These are phyloP conservation scores for Pichia sp. DNA, from an alignment of 1,139 yeast genomes.

Conservation along the genomic window DNA sequence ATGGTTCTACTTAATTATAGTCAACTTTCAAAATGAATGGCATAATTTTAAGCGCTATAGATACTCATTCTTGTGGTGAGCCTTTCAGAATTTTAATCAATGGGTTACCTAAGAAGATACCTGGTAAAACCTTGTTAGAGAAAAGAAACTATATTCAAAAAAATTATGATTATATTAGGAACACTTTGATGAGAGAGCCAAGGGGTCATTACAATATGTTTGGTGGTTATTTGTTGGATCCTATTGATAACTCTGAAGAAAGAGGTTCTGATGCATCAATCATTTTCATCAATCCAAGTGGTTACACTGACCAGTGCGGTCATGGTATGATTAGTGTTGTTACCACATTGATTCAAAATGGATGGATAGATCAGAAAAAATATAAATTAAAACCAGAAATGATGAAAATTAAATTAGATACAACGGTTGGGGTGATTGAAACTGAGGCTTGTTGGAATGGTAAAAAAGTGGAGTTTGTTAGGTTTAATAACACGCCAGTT, in stretches of 20 bases:
- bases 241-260: slow-evolving; percentile 11
- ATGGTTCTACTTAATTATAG: too few species aligned
- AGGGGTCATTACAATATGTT: slow-evolving; percentile 28
- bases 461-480: slow-evolving; percentile 19
- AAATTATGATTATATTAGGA: slow-evolving; percentile 22
- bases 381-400: slow-evolving; percentile 19
- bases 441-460: slow-evolving; percentile 24
- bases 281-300: slow-evolving; percentile 24
- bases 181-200: slow-evolving; percentile 25
- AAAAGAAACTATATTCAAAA: slow-evolving; percentile 18
- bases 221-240: slow-evolving; percentile 23
- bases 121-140: slow-evolving; percentile 22
- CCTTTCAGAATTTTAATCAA: slow-evolving; percentile 21
- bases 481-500: slow-evolving; percentile 23
- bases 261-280: slow-evolving; percentile 21
- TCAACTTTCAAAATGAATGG: not conserved
- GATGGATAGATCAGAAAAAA: slow-evolving; percentile 18
- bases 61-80: slow-evolving; percentile 27
- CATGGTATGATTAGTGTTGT: slow-evolving; percentile 25
- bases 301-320: slow-evolving; percentile 27
- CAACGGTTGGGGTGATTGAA: slow-evolving; percentile 22
- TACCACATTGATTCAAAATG: slow-evolving; percentile 18
- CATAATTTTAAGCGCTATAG: slow-evolving; percentile 22
- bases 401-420: slow-evolving; percentile 18
- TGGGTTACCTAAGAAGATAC: slow-evolving; percentile 22